These are phyloP conservation scores for Pseudopyrenochaeta lycopersici DNA, from an alignment of 2,329 filamentous ascomycete species.

Conservation along the genomic window DNA sequence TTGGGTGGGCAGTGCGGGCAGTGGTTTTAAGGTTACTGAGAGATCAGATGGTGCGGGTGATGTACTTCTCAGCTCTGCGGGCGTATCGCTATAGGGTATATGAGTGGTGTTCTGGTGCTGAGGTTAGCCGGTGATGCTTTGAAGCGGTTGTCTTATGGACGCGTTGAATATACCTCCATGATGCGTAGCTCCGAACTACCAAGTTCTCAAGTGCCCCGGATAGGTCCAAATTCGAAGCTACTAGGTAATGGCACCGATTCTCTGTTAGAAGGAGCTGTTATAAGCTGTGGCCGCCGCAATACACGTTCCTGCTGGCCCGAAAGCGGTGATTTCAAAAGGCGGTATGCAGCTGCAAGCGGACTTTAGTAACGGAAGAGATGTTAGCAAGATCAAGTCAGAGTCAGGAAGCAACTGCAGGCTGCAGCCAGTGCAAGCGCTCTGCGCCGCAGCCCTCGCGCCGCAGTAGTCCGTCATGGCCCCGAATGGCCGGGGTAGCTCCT, in stretches of 20 bases:
- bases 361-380: slow-evolving; percentile 8
- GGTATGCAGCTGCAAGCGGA: slow-evolving; percentile 6
- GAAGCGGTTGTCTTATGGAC: neutral
- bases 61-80: neutral
- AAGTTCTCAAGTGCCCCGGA: neutral
- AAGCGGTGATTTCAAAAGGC: neutral
- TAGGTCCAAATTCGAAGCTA: neutral
- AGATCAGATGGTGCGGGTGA: slow-evolving; percentile 3
- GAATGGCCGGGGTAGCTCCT: slow-evolving; percentile 10
- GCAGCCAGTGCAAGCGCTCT: slow-evolving; percentile 6
- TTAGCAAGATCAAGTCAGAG: slow-evolving; percentile 12
- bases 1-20: slow-evolving; percentile 2
- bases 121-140: neutral
- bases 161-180: slow-evolving; percentile 11
- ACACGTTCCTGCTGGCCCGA: neutral
- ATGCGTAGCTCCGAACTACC: neutral
- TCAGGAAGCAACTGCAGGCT: slow-evolving; percentile 5
- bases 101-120: slow-evolving; percentile 6
- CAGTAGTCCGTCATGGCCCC: slow-evolving; percentile 7
- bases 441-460: slow-evolving; percentile 3
- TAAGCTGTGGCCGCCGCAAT: neutral
- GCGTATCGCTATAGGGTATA: neutral
- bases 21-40: slow-evolving; percentile 4
- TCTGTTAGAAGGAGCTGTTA: neutral
- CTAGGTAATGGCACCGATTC: neutral